Evolutionary conservation across 352 stramenopile genomes (phyloP).

Genomic region (Globisporangium barbulae): DNA sequence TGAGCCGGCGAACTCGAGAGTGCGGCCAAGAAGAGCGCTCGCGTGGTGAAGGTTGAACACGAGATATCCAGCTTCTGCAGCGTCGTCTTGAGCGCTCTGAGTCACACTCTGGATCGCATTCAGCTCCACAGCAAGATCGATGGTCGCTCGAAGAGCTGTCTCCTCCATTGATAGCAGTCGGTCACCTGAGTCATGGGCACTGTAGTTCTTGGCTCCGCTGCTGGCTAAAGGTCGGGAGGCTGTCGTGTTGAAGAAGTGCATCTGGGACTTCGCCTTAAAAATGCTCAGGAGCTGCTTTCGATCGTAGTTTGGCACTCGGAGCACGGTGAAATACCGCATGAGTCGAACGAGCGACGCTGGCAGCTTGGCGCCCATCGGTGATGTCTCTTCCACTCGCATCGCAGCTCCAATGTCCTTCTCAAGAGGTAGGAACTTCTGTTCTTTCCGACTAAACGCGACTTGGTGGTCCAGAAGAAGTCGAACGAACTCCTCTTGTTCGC

Average conservation of each 20-base stretch:
- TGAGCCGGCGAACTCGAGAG: conserved; percentile 26
- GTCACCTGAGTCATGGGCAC: conserved; percentile 4
- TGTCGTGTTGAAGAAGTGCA: conserved; percentile 21
- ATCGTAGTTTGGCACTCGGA: conserved; percentile 38
- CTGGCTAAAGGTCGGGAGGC: background rate
- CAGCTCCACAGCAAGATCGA: conserved; percentile 52
- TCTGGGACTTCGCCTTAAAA: conserved; percentile 43
- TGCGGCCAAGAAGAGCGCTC: conserved; percentile 32
- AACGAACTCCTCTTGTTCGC: conserved; percentile 35
- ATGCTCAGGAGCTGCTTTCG: conserved; percentile 45
- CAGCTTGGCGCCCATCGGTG: background rate
- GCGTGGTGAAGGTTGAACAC: conserved; percentile 59
- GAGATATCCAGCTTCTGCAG: conserved; percentile 1
- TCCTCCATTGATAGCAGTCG: conserved; percentile 36
- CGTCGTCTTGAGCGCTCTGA: background rate
- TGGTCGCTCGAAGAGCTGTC: conserved; percentile 40
- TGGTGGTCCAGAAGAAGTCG: conserved; percentile 48
- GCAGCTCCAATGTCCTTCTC: conserved; percentile 38
- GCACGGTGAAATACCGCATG: conserved; percentile 47
- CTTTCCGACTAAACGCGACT: conserved; percentile 31
- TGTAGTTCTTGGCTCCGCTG: background rate
- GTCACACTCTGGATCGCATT: conserved; percentile 30
- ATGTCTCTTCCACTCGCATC: conserved; percentile 21
- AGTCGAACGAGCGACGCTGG: conserved; percentile 21
- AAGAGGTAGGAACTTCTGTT: conserved; percentile 23